phyloP scores from a whole-genome alignment of 1,284 basidiomycete species.

The Trametes polyzona region DNA sequence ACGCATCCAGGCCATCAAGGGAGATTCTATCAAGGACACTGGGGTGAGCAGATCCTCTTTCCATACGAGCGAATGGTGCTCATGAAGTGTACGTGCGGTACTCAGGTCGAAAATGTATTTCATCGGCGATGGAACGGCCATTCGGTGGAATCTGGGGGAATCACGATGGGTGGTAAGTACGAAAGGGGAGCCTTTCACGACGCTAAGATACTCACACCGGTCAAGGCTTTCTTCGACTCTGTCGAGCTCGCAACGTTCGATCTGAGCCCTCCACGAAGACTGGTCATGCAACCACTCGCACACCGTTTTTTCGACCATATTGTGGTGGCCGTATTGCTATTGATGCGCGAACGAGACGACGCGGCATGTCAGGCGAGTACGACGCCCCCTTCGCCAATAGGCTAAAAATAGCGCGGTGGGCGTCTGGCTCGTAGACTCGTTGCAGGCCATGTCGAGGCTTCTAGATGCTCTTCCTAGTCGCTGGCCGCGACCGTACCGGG shows the following conservation, averaged over 20 bases:
- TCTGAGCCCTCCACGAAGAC: constrained; percentile 23
- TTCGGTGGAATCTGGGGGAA: constrained; percentile 31
- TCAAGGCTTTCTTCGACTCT: constrained; percentile 25
- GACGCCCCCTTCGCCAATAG: not conserved
- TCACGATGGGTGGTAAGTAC: constrained; percentile 29
- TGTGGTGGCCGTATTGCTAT: constrained; percentile 30
- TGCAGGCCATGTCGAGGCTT: not conserved
- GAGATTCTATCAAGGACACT: constrained; percentile 29
- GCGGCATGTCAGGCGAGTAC: not conserved
- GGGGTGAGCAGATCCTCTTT: constrained; percentile 19
- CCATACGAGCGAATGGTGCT: not conserved
- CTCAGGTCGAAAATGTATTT: constrained; percentile 28
- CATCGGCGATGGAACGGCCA: constrained; percentile 25
- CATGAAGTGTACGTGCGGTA: not conserved
- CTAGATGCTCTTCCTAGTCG: not conserved
- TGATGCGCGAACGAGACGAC: constrained; percentile 32
- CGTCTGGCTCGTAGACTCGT: not conserved
- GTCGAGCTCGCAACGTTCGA: constrained; percentile 28
- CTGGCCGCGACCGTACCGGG: not conserved
- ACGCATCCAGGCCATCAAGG: constrained; percentile 21
- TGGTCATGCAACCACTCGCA: constrained; percentile 29
- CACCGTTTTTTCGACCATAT: constrained; percentile 32
- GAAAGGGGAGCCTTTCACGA: not conserved
- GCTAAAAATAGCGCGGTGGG: not conserved
- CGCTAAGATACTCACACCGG: not conserved